Evolutionary conservation across 1,284 basidiomycete genomes (phyloP).

Genomic region (Xerocomus minutiporus): DNA sequence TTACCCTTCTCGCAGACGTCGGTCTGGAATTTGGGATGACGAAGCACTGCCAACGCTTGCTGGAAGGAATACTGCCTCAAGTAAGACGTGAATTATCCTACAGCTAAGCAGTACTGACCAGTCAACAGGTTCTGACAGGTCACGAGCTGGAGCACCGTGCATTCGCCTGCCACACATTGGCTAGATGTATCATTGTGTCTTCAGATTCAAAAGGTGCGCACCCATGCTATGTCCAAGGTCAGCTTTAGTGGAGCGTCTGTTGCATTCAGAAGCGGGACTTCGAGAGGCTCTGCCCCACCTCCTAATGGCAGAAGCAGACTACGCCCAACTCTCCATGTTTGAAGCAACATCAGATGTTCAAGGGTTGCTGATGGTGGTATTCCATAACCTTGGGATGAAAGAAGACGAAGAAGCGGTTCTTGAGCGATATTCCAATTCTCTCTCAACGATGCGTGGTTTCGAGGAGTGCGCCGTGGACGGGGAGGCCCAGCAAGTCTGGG

Average conservation of each 20-base stretch:
- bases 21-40: slow-evolving; percentile 73
- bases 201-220: slow-evolving; percentile 31
- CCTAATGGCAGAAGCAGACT: slow-evolving; percentile 61
- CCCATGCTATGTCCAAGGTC: slow-evolving; percentile 1
- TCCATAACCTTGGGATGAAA: slow-evolving; percentile 60
- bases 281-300: slow-evolving; percentile 57
- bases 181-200: slow-evolving; percentile 64
- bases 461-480: slow-evolving; percentile 46
- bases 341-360: slow-evolving; percentile 61
- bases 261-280: slow-evolving; percentile 36
- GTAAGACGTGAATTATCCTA: slow-evolving; percentile 33
- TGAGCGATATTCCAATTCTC: slow-evolving; percentile 45
- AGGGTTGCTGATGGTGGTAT: slow-evolving; percentile 63
- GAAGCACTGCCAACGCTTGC: slow-evolving; percentile 52
- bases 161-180: slow-evolving; percentile 66
- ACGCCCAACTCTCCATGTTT: slow-evolving; percentile 52
- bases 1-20: slow-evolving; percentile 69
- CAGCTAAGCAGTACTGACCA: background rate
- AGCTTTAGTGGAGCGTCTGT: slow-evolving; percentile 1
- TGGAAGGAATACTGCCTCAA: slow-evolving; percentile 78
- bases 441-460: slow-evolving; percentile 37
- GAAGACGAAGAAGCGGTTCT: slow-evolving; percentile 54
- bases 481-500: slow-evolving; percentile 52
- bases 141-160: slow-evolving; percentile 71
- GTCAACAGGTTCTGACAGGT: slow-evolving; percentile 57